Evolutionary conservation across 192 early-diverging fungal genomes (phyloP).

Genomic region (Chytriomyces sp.): DNA sequence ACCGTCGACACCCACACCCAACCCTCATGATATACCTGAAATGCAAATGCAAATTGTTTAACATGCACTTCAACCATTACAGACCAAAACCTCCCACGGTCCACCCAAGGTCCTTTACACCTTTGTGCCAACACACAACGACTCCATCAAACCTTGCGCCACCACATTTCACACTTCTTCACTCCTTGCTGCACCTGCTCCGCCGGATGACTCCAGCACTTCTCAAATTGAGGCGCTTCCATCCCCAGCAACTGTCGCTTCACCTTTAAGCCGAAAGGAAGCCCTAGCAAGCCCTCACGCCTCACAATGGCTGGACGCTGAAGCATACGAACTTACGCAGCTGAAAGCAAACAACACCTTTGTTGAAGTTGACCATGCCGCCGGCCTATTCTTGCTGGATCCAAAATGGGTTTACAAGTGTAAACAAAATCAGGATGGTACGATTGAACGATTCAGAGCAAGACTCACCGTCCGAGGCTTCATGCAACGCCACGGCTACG

Average conservation of each 20-base stretch:
- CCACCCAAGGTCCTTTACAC: neutral
- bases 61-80: too few species aligned
- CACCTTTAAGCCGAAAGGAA: neutral
- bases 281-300: neutral
- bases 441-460: conserved; percentile 32
- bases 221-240: neutral
- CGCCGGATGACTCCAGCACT: neutral
- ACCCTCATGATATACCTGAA: too few species aligned
- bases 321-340: neutral
- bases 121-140: neutral
- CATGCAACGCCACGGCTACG: conserved; percentile 20
- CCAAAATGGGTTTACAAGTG: conserved; percentile 30
- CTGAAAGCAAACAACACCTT: neutral
- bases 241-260: neutral
- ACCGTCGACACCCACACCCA: too few species aligned
- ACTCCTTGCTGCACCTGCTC: neutral
- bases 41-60: too few species aligned
- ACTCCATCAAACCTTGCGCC: neutral
- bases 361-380: neutral
- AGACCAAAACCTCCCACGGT: too few species aligned
- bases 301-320: neutral
- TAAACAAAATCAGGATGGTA: conserved; percentile 30
- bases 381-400: neutral
- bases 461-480: conserved; percentile 45
- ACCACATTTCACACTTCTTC: neutral